Percentiles rank a stretch among this genome's conserved stretches.
Evolutionary conservation across 768 basidiomycete species (phyloP).

Genomic region (Butyriboletus loyo): DNA sequence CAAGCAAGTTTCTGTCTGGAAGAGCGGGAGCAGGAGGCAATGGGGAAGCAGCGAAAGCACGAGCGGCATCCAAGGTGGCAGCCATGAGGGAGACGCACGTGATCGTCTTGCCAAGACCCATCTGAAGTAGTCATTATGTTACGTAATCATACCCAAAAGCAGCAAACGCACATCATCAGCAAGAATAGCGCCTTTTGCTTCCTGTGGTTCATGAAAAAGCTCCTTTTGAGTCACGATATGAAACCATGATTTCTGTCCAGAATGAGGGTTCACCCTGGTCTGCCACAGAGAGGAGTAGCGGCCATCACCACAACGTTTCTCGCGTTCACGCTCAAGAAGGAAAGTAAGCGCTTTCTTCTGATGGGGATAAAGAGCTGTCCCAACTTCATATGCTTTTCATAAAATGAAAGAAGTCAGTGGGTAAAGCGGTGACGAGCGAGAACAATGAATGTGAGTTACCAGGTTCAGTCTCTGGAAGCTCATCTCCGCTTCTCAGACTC

Average conservation of each 20-base stretch:
- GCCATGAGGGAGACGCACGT: slow-evolving; percentile 93
- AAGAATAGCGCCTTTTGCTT: slow-evolving; percentile 85
- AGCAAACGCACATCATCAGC: slow-evolving; percentile 86
- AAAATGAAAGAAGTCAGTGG: slow-evolving; percentile 14
- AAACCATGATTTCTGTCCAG: slow-evolving; percentile 58
- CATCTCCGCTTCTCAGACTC: slow-evolving; percentile 82
- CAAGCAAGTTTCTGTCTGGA: slow-evolving; percentile 32
- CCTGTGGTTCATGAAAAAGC: slow-evolving; percentile 58
- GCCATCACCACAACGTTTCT: slow-evolving; percentile 55
- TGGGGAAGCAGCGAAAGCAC: slow-evolving; percentile 57
- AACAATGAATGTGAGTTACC: slow-evolving; percentile 47
- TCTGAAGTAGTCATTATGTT: slow-evolving; percentile 45
- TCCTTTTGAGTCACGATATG: slow-evolving; percentile 85
- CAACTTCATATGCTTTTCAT: slow-evolving; percentile 61
- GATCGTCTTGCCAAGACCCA: slow-evolving; percentile 98
- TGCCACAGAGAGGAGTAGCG: slow-evolving; percentile 75
- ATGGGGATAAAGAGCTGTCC: slow-evolving; percentile 90
- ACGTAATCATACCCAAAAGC: slow-evolving; percentile 9
- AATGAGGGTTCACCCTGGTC: slow-evolving; percentile 45
- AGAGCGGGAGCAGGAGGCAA: slow-evolving; percentile 44
- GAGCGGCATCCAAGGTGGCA: slow-evolving; percentile 72
- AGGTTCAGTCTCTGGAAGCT: slow-evolving; percentile 82
- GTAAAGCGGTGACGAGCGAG: slow-evolving; percentile 9
- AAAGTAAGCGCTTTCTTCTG: slow-evolving; percentile 98
- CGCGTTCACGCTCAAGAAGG: slow-evolving; percentile 82